These are phyloP conservation scores for Zygosaccharomyces lentus DNA, from an alignment of 805 yeast species.

Conservation along the genomic window DNA sequence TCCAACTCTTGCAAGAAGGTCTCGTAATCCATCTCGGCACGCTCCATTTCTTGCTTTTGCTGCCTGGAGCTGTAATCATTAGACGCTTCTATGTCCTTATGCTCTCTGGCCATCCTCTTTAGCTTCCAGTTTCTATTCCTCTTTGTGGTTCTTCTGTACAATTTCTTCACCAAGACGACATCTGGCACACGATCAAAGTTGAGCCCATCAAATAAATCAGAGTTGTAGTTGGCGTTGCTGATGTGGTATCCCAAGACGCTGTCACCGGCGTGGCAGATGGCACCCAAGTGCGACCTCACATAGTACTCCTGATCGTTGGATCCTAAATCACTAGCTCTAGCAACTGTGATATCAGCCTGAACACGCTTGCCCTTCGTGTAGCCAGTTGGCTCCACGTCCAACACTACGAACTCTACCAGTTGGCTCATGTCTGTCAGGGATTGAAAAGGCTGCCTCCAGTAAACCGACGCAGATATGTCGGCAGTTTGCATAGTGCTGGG, in stretches of 20 bases:
- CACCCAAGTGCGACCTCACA: constrained; percentile 90
- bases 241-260: constrained; percentile 88
- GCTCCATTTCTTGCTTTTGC: constrained; percentile 82
- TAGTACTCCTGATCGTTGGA: constrained; percentile 77
- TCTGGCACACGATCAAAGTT: constrained; percentile 69
- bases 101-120: constrained; percentile 97
- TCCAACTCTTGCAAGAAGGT: constrained; percentile 93
- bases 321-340: constrained; percentile 87
- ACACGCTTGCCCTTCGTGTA: constrained; percentile 69
- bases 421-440: constrained; percentile 72
- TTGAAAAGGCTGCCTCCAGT: constrained; percentile 79
- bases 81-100: constrained; percentile 77
- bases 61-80: constrained; percentile 58
- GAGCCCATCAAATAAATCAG: constrained; percentile 72
- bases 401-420: constrained; percentile 78
- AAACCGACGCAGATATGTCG: constrained; percentile 65
- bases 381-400: constrained; percentile 93
- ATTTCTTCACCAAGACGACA: constrained; percentile 83
- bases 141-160: constrained; percentile 73
- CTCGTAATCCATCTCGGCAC: constrained; percentile 93
- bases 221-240: constrained; percentile 81
- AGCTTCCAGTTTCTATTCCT: constrained; percentile 83
- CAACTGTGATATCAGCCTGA: constrained; percentile 85
- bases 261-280: constrained; percentile 93
- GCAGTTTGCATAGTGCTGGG: constrained; percentile 74